Percentiles rank a stretch among this genome's conserved stretches.
Evolutionary conservation across 73 alveolate genomes (phyloP).

Genomic region (Tetrahymena malaccensis): DNA sequence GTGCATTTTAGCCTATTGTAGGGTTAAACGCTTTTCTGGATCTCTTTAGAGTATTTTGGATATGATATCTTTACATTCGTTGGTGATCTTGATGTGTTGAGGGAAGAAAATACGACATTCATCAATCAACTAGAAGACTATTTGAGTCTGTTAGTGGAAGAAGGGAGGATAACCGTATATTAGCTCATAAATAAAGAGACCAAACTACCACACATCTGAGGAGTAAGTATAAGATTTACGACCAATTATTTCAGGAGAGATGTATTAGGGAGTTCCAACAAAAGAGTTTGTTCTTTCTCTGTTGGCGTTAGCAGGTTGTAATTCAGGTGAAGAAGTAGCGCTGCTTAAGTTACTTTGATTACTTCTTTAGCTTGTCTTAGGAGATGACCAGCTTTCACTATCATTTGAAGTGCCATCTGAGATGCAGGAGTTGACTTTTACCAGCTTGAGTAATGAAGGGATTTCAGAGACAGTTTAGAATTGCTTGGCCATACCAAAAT

Average conservation of each 20-base stretch:
- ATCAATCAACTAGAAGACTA: slow-evolving; percentile 46
- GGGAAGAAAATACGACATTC: slow-evolving; percentile 46
- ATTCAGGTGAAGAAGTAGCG: not conserved
- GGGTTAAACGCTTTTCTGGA: not conserved
- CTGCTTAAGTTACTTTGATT: not conserved
- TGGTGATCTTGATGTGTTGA: slow-evolving; percentile 10
- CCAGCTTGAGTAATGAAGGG: not conserved
- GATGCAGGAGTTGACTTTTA: not conserved
- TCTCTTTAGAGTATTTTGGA: not conserved
- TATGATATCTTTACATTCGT: slow-evolving; percentile 52
- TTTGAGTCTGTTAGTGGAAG: slow-evolving; percentile 38
- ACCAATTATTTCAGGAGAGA: slow-evolving; percentile 18
- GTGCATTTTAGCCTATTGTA: slow-evolving; percentile 61
- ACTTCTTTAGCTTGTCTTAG: not conserved
- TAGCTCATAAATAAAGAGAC: slow-evolving; percentile 55
- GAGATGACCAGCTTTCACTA: not conserved
- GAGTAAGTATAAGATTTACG: not conserved
- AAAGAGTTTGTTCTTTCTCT: slow-evolving; percentile 13
- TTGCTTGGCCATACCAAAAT: slow-evolving; percentile 54
- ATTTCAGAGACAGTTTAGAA: not conserved
- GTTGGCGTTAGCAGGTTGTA: not conserved
- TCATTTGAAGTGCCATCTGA: not conserved
- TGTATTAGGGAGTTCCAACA: slow-evolving; percentile 35
- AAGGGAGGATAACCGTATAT: slow-evolving; percentile 62
- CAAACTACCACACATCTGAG: slow-evolving; percentile 67